Conservation (phyloP, 2,329 filamentous ascomycete species). For the Claviceps monticola region DNA sequence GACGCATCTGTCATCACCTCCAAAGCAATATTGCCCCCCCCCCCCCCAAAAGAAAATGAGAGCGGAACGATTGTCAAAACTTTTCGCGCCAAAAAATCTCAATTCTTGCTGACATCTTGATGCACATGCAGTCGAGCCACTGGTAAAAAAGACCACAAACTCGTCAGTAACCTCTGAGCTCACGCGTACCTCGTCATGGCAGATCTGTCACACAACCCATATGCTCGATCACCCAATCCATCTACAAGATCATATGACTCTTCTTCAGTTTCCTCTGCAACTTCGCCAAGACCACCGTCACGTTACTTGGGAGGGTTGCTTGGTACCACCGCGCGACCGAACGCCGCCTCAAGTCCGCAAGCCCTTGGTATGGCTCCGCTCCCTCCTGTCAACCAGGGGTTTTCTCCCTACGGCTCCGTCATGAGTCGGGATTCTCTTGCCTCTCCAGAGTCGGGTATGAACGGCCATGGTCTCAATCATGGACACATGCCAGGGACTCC, state of each 20-base stretch:
- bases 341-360: slow-evolving; percentile 34
- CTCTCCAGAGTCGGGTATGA: slow-evolving; percentile 42
- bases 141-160: not conserved
- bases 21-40: no score
- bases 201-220: slow-evolving; percentile 39
- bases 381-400: slow-evolving; percentile 32
- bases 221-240: slow-evolving; percentile 46
- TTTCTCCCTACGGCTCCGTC: slow-evolving; percentile 38
- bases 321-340: slow-evolving; percentile 35
- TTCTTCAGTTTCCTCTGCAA: slow-evolving; percentile 47
- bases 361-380: slow-evolving; percentile 39
- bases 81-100: not conserved
- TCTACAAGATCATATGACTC: slow-evolving; percentile 51
- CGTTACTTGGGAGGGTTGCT: slow-evolving; percentile 39
- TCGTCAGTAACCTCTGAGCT: not conserved
- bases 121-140: not conserved
- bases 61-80: no score
- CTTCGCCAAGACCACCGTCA: slow-evolving; percentile 41
- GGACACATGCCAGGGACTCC: slow-evolving; percentile 25
- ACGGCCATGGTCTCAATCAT: slow-evolving; percentile 32
- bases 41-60: no score
- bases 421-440: slow-evolving; percentile 47
- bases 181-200: slow-evolving; percentile 29
- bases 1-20: not conserved
- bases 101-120: not conserved